phyloP scores from a whole-genome alignment of 2,329 filamentous ascomycete genomes.

The Fusarium citri region DNA sequence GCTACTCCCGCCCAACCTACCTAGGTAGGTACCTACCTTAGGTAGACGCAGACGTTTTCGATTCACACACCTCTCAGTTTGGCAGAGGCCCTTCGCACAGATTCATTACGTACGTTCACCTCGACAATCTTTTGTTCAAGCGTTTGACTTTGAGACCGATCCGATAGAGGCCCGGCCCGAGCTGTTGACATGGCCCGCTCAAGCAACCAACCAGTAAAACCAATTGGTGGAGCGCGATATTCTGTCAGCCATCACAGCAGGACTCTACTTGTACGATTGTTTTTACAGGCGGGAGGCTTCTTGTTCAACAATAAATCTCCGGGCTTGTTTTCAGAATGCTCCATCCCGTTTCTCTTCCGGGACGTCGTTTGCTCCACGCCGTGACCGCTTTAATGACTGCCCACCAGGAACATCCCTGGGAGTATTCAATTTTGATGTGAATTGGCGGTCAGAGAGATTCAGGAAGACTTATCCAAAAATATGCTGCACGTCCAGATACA shows the following conservation, averaged over 20 bases:
- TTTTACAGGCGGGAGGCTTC: conserved; percentile 18
- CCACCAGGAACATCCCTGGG: conserved; percentile 42
- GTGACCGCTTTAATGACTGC: conserved; percentile 31
- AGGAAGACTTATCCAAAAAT: conserved; percentile 27
- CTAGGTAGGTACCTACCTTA: not conserved
- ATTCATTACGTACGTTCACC: conserved; percentile 7
- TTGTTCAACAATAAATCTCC: conserved; percentile 9
- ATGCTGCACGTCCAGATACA: conserved; percentile 26
- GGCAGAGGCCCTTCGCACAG: conserved; percentile 28
- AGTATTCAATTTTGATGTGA: conserved; percentile 47
- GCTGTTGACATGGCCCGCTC: conserved; percentile 26
- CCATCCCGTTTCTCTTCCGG: conserved; percentile 22
- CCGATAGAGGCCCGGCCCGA: conserved; percentile 44
- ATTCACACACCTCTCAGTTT: conserved; percentile 26
- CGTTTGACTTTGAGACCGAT: conserved; percentile 25
- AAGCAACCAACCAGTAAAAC: conserved; percentile 15
- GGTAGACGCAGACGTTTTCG: conserved; percentile 21
- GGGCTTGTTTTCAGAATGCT: conserved; percentile 21
- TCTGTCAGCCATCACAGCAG: conserved; percentile 1
- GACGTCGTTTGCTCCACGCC: conserved; percentile 39
- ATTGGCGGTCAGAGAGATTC: conserved; percentile 60
- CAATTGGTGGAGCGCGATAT: conserved; percentile 8
- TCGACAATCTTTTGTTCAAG: conserved; percentile 14
- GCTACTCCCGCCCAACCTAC: conserved; percentile 13
- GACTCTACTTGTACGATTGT: not conserved